Percentiles rank a stretch among this genome's conserved stretches.
Evolutionary conservation across 2,329 filamentous ascomycete genomes (phyloP).

Genomic region (Dactylellina leptospora): DNA sequence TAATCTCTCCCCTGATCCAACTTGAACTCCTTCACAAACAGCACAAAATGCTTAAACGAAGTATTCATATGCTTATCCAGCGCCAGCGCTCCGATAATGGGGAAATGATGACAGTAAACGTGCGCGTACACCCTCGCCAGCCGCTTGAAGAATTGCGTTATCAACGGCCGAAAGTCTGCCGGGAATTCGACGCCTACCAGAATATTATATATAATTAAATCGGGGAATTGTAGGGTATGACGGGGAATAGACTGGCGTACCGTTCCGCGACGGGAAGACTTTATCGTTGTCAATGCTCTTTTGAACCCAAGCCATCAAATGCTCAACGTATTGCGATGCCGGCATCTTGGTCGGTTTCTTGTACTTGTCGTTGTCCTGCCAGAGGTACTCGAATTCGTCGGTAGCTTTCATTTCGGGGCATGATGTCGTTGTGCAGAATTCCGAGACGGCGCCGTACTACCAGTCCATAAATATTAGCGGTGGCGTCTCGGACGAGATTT

Average conservation of each 20-base stretch:
- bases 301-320: slow-evolving; percentile 97
- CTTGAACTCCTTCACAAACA: slow-evolving; percentile 97
- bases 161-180: slow-evolving; percentile 84
- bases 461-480: not conserved
- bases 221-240: not conserved
- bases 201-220: not conserved
- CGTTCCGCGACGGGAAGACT: slow-evolving; percentile 92
- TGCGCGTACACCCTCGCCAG: slow-evolving; percentile 98
- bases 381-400: slow-evolving; percentile 99
- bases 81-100: slow-evolving; percentile 91
- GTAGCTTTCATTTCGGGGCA: slow-evolving; percentile 99
- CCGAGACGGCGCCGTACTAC: slow-evolving; percentile 91
- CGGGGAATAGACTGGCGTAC: slow-evolving; percentile 61
- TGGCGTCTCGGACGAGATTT: not conserved
- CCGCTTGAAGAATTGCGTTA: slow-evolving; percentile 97
- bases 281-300: slow-evolving; percentile 93
- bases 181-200: slow-evolving; percentile 84
- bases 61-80: slow-evolving; percentile 98
- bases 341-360: slow-evolving; percentile 98
- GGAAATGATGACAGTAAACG: slow-evolving; percentile 99
- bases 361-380: slow-evolving; percentile 94
- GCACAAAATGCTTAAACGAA: slow-evolving; percentile 98
- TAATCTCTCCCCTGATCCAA: slow-evolving; percentile 94
- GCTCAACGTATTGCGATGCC: slow-evolving; percentile 95
- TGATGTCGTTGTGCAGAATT: slow-evolving; percentile 96